phyloP scores from a whole-genome alignment of 495 filamentous ascomycete genomes.

The Xylaria telfairii region DNA sequence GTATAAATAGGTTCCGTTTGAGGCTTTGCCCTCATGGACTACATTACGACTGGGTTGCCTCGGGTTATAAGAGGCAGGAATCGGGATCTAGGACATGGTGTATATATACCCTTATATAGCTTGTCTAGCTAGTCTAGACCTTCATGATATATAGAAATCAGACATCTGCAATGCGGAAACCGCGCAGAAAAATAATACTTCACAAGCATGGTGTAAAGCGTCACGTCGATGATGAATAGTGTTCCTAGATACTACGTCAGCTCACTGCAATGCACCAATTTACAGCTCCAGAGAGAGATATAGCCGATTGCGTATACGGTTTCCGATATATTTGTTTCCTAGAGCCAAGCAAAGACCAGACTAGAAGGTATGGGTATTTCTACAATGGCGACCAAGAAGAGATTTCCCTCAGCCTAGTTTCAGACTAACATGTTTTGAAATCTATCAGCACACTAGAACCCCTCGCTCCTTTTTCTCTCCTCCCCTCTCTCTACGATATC shows the following conservation, averaged over 20 bases:
- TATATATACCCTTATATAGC: slow-evolving; percentile 9
- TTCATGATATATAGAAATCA: slow-evolving; percentile 23
- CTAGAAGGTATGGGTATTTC: background rate
- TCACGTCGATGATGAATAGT: background rate
- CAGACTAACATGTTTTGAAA: background rate
- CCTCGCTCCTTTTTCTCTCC: background rate
- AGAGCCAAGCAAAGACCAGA: background rate
- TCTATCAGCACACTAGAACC: background rate
- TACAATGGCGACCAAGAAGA: background rate
- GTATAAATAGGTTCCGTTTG: background rate
- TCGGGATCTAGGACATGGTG: slow-evolving; percentile 12
- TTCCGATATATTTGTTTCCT: background rate
- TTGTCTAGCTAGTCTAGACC: slow-evolving; percentile 40
- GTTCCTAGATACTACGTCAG: background rate
- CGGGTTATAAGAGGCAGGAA: slow-evolving; percentile 15
- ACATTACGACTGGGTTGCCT: slow-evolving; percentile 24
- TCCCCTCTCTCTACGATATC: background rate
- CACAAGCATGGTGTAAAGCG: background rate
- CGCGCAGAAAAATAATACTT: background rate
- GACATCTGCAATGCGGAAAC: slow-evolving; percentile 7
- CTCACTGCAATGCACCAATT: background rate
- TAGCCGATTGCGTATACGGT: background rate
- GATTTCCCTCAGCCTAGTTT: background rate
- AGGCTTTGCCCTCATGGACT: slow-evolving; percentile 25
- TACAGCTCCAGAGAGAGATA: background rate